Conservation (phyloP, 139 green algal genomes). For the Closterium sp. region DNA sequence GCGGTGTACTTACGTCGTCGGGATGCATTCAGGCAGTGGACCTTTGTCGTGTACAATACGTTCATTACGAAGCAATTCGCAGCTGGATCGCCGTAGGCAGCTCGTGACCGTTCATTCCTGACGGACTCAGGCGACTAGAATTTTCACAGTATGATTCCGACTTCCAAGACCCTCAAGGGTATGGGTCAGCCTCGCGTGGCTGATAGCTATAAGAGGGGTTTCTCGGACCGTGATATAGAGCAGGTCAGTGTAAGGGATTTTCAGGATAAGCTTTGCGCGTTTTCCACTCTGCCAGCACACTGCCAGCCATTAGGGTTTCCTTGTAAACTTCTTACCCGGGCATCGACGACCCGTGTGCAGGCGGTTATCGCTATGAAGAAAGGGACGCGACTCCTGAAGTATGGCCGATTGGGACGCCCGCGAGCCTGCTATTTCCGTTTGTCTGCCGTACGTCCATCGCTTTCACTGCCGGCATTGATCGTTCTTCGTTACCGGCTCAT, state of each 20-base stretch:
- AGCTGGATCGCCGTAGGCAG: not conserved
- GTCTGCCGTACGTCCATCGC: conserved; percentile 28
- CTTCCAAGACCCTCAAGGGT: not conserved
- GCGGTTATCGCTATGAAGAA: conserved; percentile 52
- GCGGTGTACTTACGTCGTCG: not conserved
- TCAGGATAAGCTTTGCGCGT: not conserved
- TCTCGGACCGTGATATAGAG: not conserved
- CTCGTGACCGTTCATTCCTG: not conserved
- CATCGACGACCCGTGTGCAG: conserved; percentile 15
- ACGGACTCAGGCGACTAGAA: not conserved
- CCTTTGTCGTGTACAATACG: not conserved
- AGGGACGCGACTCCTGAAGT: conserved; percentile 50
- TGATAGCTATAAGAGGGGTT: not conserved
- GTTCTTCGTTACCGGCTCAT: not conserved
- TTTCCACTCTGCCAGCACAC: not conserved
- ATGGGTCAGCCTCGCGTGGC: not conserved
- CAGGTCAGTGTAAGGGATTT: not conserved
- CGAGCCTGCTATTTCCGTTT: conserved; percentile 44
- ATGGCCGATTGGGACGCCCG: conserved; percentile 42
- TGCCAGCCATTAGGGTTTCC: not conserved
- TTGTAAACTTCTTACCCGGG: not conserved
- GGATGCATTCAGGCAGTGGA: not conserved
- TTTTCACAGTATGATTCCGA: not conserved
- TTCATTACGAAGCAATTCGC: not conserved
- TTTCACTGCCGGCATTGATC: not conserved